Base-by-base conservation (phyloP, 1,284 basidiomycete species). In the Cryptococcus hybrid region DNA sequence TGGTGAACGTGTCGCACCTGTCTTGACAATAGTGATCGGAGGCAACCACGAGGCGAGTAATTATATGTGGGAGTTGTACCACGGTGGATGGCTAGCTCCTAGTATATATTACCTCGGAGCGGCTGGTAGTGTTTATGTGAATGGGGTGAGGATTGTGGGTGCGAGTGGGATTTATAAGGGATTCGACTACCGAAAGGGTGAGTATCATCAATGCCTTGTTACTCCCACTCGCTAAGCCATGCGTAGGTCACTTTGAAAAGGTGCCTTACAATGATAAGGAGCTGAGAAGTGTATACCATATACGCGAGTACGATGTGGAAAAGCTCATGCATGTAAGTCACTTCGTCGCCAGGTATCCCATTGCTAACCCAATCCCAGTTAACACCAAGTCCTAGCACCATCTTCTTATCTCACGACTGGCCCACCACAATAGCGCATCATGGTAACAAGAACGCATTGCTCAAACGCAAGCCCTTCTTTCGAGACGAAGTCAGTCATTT, bases 31-130 rank as follows among this genome's bases (percentile, higher is more conserved):
- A 37, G 86, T 98, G 52, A 96, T 99, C 68, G 96, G 96, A 18
- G 96, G 96, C 5, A 99, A 99, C 73, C 95, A 99, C 74, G 95
- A 99, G 78, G 92, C 92, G 3, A 94, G 91, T 55, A 96, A 93
- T 71, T 97, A 98, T 75, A 84, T 99, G 80, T 94, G 91, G 88
- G 96, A 99, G 74, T 80, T 97, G 88, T 95, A 92, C 73, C 89
- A 96, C 67, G 92, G 93, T 36, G 92, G 93, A 13, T 96, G 92
- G 95, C 78, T 98, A 12, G 96, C 96, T 0, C 91, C 90, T 1
- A 95, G 96, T 72, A 96, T 99, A 55, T 99, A 97, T 79, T 99
- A 90, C 74, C 84, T 99, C 5, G 96, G 96, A 0, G 86, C 88
- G 61, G 92, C 93, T 6, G 95, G 95, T 0, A 90, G 89, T 56